A percentile compares a stretch with the other conserved stretches of the same genome.
Evolutionary conservation across 116 monocot species (phyloP).

Genomic region (Dioscorea cayenensis): DNA sequence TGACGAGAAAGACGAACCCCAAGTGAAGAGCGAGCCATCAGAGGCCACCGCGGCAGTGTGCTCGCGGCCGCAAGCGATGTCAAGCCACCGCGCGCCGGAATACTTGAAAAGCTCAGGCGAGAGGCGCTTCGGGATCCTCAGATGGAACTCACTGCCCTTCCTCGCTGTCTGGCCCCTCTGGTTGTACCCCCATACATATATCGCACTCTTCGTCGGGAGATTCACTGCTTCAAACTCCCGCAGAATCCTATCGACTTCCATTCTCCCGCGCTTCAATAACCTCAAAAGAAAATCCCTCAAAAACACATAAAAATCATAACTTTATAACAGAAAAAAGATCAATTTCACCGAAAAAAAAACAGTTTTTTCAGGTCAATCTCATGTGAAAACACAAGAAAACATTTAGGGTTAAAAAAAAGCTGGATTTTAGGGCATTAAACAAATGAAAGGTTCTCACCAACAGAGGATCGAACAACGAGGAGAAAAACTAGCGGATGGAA

Average conservation of each 20-base stretch:
- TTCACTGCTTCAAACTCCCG: constrained; percentile 24
- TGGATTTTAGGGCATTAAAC: too few relatives aligned
- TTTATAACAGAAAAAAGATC: background rate
- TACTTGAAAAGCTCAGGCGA: constrained; percentile 48
- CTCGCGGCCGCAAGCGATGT: constrained; percentile 84
- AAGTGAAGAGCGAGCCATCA: constrained; percentile 81
- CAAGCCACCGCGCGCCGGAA: constrained; percentile 51
- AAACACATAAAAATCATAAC: background rate
- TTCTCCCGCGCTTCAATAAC: constrained; percentile 1
- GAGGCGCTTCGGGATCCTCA: constrained; percentile 76
- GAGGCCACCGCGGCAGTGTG: constrained; percentile 87
- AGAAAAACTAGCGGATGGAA: too few relatives aligned
- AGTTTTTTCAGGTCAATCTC: background rate
- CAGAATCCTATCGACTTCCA: constrained; percentile 51
- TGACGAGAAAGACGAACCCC: constrained; percentile 41
- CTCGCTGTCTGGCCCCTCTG: constrained; percentile 87
- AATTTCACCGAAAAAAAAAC: background rate
- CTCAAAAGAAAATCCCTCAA: background rate
- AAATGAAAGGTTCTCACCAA: too few relatives aligned
- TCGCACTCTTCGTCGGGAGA: constrained; percentile 62
- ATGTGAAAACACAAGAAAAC: too few relatives aligned
- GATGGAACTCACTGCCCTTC: constrained; percentile 39
- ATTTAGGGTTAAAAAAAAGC: too few relatives aligned
- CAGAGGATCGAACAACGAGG: too few relatives aligned
- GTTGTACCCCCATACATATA: constrained; percentile 94